Conservation (phyloP, 768 basidiomycete genomes). For the Podaxis pistillaris region DNA sequence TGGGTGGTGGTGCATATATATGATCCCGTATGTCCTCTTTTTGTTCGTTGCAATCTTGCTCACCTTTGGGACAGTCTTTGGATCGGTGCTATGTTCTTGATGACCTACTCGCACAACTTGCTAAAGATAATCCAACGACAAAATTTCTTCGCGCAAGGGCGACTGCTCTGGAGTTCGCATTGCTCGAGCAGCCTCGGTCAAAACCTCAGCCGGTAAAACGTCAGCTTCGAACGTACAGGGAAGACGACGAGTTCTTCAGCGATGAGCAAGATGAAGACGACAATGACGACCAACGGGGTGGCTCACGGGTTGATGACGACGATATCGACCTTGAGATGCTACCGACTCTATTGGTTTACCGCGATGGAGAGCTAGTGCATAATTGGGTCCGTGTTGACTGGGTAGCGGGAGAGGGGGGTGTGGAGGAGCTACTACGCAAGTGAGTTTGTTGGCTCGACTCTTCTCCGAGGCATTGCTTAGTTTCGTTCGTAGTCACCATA, state of each 20-base stretch:
- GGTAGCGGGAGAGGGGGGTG: slow-evolving; percentile 68
- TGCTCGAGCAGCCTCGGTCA: slow-evolving; percentile 14
- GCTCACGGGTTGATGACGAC: slow-evolving; percentile 40
- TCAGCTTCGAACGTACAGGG: slow-evolving; percentile 31
- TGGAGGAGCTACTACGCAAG: slow-evolving; percentile 69
- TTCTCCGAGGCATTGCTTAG: too few species aligned
- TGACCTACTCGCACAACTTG: slow-evolving; percentile 63
- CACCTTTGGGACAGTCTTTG: slow-evolving; percentile 48
- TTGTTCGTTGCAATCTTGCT: neutral
- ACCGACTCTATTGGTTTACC: slow-evolving; percentile 77
- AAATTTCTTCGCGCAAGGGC: slow-evolving; percentile 87
- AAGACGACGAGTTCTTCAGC: slow-evolving; percentile 45
- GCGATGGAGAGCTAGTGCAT: slow-evolving; percentile 78
- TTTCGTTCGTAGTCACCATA: neutral
- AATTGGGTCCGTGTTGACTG: slow-evolving; percentile 89
- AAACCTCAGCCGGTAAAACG: slow-evolving; percentile 20
- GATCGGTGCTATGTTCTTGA: slow-evolving; percentile 75
- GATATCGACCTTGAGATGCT: slow-evolving; percentile 77
- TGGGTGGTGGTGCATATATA: slow-evolving; percentile 90
- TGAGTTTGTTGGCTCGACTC: slow-evolving; percentile 26
- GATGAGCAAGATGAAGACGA: slow-evolving; percentile 40
- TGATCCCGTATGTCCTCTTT: slow-evolving; percentile 57
- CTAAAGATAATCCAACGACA: slow-evolving; percentile 64
- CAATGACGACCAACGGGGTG: slow-evolving; percentile 31
- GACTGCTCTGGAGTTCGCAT: slow-evolving; percentile 69